These are phyloP conservation scores for Ganoderma meredithae DNA, from an alignment of 1,284 basidiomycete genomes.

Conservation along the genomic window DNA sequence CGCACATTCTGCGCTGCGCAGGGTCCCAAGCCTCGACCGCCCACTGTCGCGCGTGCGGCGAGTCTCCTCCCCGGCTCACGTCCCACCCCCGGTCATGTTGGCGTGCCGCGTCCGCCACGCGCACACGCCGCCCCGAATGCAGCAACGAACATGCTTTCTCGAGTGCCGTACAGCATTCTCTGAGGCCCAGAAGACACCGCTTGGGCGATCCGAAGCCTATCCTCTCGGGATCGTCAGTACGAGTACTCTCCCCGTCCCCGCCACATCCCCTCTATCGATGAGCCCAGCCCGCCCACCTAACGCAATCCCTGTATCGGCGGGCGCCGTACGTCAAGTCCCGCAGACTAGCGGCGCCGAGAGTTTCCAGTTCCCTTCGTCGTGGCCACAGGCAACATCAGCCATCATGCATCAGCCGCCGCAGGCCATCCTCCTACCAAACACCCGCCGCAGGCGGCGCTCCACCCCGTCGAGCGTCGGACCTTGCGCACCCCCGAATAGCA, in stretches of 20 bases:
- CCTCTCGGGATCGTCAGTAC: background rate
- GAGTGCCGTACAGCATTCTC: background rate
- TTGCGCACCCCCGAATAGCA: background rate
- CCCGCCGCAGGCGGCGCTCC: background rate
- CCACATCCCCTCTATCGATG: background rate
- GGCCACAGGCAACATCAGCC: background rate
- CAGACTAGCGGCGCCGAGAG: too few relatives aligned
- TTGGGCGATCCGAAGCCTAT: background rate
- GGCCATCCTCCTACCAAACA: constrained; percentile 1
- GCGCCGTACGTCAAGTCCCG: background rate
- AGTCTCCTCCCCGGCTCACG: background rate
- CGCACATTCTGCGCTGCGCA: background rate
- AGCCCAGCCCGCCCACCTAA: too few relatives aligned
- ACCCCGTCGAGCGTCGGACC: background rate
- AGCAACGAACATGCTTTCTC: background rate
- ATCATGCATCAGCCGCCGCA: background rate
- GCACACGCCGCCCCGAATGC: background rate
- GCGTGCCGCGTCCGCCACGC: background rate
- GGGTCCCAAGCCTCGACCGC: background rate
- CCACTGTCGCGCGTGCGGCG: background rate
- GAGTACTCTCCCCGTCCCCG: background rate
- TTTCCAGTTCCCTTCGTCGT: too few relatives aligned
- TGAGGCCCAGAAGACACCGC: background rate
- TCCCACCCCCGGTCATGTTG: background rate
- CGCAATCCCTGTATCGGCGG: too few relatives aligned